phyloP scores from a whole-genome alignment of 2,329 filamentous ascomycete species.

The Coleophoma crateriformis region DNA sequence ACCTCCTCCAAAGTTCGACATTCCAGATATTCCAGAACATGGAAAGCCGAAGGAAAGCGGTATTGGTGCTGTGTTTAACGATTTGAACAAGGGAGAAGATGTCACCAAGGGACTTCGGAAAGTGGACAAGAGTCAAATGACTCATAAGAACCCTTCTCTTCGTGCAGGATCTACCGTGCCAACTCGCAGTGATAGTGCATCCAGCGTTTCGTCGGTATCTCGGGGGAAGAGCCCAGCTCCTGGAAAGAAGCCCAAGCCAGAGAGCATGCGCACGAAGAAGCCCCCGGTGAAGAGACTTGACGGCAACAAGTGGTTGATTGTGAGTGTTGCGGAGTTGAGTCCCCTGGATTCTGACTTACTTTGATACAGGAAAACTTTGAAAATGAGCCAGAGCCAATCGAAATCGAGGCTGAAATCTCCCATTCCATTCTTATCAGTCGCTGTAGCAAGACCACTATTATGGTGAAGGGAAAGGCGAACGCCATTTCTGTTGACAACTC shows the following conservation, averaged over 20 bases:
- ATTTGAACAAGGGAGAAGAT: constrained; percentile 83
- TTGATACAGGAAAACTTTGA: constrained; percentile 80
- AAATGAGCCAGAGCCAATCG: constrained; percentile 63
- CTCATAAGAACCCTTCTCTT: constrained; percentile 92
- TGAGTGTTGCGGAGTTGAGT: constrained; percentile 32
- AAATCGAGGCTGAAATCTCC: constrained; percentile 74
- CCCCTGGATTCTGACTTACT: constrained; percentile 5
- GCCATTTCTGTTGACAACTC: constrained; percentile 96
- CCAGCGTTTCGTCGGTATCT: constrained; percentile 41
- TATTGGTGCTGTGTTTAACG: constrained; percentile 82
- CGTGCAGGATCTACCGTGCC: constrained; percentile 68
- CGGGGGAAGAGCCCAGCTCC: constrained; percentile 83
- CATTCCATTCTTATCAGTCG: constrained; percentile 90
- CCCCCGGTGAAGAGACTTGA: constrained; percentile 73
- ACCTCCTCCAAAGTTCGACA: constrained; percentile 49
- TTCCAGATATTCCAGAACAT: constrained; percentile 36
- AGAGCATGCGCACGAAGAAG: constrained; percentile 80
- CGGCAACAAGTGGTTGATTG: constrained; percentile 89
- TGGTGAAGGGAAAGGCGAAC: constrained; percentile 89
- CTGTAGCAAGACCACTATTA: constrained; percentile 86
- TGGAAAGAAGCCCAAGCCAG: constrained; percentile 79
- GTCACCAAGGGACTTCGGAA: constrained; percentile 87
- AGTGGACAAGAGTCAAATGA: constrained; percentile 94
- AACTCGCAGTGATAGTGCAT: constrained; percentile 44
- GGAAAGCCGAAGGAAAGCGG: constrained; percentile 48